A percentile compares a stretch with the other conserved stretches of the same genome.
Conservation (phyloP, 129 eudicot genomes). For the Chrysanthemum makinoi region DNA sequence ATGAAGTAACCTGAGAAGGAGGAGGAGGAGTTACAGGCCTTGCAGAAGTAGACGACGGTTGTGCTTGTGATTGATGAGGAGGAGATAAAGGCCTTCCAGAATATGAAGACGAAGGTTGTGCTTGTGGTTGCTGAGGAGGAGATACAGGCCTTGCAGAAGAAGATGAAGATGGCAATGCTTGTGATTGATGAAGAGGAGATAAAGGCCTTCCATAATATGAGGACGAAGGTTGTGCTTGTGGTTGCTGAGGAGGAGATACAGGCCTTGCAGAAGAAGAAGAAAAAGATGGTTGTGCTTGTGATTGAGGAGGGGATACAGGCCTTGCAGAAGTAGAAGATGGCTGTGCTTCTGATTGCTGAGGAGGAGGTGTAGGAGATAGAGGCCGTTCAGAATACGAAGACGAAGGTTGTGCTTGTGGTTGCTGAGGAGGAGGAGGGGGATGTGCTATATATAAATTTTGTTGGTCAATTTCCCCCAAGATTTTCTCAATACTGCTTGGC, state of each 20-base stretch:
- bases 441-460: slow-evolving; percentile 37
- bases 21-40: slow-evolving; percentile 10
- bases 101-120: slow-evolving; percentile 22
- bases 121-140: slow-evolving; percentile 4
- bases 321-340: slow-evolving; percentile 20
- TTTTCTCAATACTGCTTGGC: slow-evolving; percentile 96
- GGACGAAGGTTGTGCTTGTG: slow-evolving; percentile 10
- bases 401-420: background rate
- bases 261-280: slow-evolving; percentile 14
- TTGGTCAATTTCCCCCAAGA: slow-evolving; percentile 74
- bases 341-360: slow-evolving; percentile 15
- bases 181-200: slow-evolving; percentile 1
- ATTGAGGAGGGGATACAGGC: slow-evolving; percentile 20
- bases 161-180: slow-evolving; percentile 15
- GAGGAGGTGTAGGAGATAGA: background rate
- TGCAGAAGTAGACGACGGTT: slow-evolving; percentile 14
- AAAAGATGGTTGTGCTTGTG: background rate
- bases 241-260: background rate
- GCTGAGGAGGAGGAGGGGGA: slow-evolving; percentile 17
- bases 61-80: background rate
- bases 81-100: slow-evolving; percentile 29
- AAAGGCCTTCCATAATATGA: background rate
- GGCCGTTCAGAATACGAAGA: no score
- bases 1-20: background rate
- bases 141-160: slow-evolving; percentile 23